These are phyloP conservation scores for Helichrysum umbraculigerum DNA, from an alignment of 129 eudicot species.

Conservation along the genomic window DNA sequence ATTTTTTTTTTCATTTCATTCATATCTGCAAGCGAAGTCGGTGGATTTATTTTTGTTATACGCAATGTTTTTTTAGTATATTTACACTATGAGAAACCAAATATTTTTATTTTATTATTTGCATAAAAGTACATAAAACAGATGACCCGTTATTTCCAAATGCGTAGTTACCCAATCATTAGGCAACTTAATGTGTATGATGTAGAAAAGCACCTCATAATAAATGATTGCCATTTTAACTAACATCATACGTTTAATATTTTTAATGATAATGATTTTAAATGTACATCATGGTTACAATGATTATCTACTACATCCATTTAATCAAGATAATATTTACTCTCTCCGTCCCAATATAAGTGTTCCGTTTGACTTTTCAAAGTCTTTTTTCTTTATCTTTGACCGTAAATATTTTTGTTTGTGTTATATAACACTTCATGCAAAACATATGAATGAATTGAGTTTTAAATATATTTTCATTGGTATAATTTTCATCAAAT, in stretches of 20 bases:
- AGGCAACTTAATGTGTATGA: constrained; percentile 5
- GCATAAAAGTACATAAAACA: too few species aligned
- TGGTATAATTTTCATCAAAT: too few species aligned
- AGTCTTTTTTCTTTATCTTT: too few species aligned
- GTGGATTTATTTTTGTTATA: not conserved
- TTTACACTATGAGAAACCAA: too few species aligned
- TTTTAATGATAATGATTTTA: not conserved
- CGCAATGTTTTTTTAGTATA: not conserved
- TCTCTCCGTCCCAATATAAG: too few species aligned
- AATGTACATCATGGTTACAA: constrained; percentile 15
- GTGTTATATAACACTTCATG: too few species aligned
- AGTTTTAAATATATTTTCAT: too few species aligned
- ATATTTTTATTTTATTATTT: too few species aligned
- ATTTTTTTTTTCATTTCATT: not conserved
- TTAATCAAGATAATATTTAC: constrained; percentile 23
- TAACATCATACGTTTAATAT: constrained; percentile 10
- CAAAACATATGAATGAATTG: too few species aligned
- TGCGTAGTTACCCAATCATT: constrained; percentile 15
- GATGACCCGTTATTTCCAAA: not conserved
- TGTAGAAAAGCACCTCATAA: constrained; percentile 24
- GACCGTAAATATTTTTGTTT: too few species aligned
- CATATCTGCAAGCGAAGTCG: not conserved
- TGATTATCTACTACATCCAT: constrained; percentile 20
- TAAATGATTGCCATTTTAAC: constrained; percentile 17
- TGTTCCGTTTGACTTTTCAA: too few species aligned